Percentiles rank a stretch among this genome's conserved stretches.
phyloP scores from a whole-genome alignment of 1,284 basidiomycete species.

The Trichosporon sp. region DNA sequence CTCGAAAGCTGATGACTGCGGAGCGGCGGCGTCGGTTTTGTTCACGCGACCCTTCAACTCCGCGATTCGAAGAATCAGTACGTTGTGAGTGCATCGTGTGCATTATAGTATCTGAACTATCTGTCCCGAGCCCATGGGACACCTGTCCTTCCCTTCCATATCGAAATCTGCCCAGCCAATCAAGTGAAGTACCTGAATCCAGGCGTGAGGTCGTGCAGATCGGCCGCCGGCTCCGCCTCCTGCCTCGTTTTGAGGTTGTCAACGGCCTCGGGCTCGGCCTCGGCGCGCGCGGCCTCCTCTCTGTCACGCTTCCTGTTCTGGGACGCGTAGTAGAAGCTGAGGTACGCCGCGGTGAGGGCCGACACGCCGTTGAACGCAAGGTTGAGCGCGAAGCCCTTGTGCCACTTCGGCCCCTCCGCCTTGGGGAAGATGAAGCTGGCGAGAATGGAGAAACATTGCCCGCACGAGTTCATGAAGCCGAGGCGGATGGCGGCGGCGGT shows the following conservation, averaged over 20 bases:
- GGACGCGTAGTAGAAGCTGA: conserved; percentile 24
- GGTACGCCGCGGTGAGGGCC: conserved; percentile 24
- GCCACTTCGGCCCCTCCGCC: conserved; percentile 32
- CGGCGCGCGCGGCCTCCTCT: conserved; percentile 1
- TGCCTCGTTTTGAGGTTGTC: conserved; percentile 15
- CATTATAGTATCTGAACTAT: not conserved
- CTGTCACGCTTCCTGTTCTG: conserved; percentile 25
- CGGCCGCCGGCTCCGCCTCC: conserved; percentile 12
- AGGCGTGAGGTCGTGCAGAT: conserved; percentile 27
- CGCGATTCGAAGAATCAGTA: not conserved
- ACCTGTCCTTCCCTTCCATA: not conserved
- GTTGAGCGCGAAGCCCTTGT: conserved; percentile 35
- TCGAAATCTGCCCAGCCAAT: not conserved
- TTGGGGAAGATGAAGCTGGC: conserved; percentile 38
- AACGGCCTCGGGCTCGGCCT: not conserved
- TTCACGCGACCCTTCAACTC: not conserved
- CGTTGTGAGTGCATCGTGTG: not conserved
- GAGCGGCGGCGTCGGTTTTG: not conserved
- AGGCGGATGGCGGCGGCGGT: conserved; percentile 35
- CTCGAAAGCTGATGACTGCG: not conserved
- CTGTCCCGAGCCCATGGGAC: not conserved
- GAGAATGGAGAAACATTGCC: conserved; percentile 35
- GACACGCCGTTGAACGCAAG: conserved; percentile 26
- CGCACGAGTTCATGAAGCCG: conserved; percentile 53
- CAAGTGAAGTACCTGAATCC: conserved; percentile 30